Conservation (phyloP, 1,284 basidiomycete genomes). For the Irpex sp. region DNA sequence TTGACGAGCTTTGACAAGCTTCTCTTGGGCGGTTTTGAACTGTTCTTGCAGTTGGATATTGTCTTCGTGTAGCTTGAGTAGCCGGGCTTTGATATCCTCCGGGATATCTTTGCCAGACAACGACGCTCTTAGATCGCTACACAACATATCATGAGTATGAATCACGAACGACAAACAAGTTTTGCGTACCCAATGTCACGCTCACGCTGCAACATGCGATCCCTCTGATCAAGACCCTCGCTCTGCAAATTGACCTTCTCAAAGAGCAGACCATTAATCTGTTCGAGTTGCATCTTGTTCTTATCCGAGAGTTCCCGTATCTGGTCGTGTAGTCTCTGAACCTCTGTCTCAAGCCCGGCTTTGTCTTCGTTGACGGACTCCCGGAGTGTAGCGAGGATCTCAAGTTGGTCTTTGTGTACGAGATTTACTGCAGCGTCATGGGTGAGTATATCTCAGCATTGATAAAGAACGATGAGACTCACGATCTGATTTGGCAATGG, state of each 20-base stretch:
- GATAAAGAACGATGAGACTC: conserved; percentile 27
- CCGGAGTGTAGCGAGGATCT: conserved; percentile 78
- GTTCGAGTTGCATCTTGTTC: conserved; percentile 89
- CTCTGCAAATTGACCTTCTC: conserved; percentile 92
- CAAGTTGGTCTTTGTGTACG: conserved; percentile 82
- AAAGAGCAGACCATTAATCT: conserved; percentile 80
- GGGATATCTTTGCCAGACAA: conserved; percentile 74
- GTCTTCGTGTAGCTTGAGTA: conserved; percentile 78
- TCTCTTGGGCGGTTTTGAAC: conserved; percentile 70
- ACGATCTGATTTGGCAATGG: conserved; percentile 86
- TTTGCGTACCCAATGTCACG: conserved; percentile 67
- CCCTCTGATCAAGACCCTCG: conserved; percentile 81
- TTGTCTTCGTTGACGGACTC: conserved; percentile 91
- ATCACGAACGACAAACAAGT: neutral
- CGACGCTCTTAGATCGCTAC: conserved; percentile 70
- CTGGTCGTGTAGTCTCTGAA: conserved; percentile 62
- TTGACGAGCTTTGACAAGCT: conserved; percentile 76
- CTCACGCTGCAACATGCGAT: conserved; percentile 79
- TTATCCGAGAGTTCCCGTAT: conserved; percentile 77
- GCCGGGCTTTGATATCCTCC: conserved; percentile 73
- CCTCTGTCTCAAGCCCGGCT: conserved; percentile 65
- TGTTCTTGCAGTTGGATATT: conserved; percentile 71
- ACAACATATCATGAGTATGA: conserved; percentile 6
- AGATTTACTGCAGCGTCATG: conserved; percentile 57
- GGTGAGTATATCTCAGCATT: neutral